phyloP scores from a whole-genome alignment of 768 basidiomycete species.

The Ramaria sp. region DNA sequence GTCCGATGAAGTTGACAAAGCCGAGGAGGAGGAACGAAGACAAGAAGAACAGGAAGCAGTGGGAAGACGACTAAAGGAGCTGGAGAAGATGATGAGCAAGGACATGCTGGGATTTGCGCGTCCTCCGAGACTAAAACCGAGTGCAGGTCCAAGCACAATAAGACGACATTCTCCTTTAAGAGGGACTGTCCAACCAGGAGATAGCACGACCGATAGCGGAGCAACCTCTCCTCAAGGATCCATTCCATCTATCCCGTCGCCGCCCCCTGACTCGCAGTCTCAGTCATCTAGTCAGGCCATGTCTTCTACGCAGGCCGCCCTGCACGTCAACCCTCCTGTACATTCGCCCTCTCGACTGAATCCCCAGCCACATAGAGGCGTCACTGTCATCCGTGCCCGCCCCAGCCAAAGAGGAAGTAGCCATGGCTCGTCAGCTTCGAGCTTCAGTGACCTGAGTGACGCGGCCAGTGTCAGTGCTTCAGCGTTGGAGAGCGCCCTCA shows the following conservation, averaged over 20 bases:
- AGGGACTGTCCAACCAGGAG: slow-evolving; percentile 26
- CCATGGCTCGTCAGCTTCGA: slow-evolving; percentile 64
- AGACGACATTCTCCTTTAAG: slow-evolving; percentile 1
- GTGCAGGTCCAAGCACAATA: not conserved
- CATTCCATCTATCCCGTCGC: slow-evolving; percentile 74
- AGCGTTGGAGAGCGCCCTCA: slow-evolving; percentile 67
- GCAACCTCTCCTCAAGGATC: slow-evolving; percentile 67
- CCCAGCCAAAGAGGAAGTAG: slow-evolving; percentile 49
- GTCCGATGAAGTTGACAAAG: slow-evolving; percentile 46
- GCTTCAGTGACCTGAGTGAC: slow-evolving; percentile 86
- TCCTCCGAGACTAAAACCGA: slow-evolving; percentile 16
- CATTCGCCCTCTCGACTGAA: slow-evolving; percentile 44
- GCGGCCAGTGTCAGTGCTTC: slow-evolving; percentile 64
- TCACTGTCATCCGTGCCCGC: slow-evolving; percentile 27
- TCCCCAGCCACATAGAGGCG: slow-evolving; percentile 35
- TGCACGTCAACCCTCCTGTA: slow-evolving; percentile 54
- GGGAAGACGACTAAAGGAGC: slow-evolving; percentile 54
- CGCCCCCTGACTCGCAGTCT: slow-evolving; percentile 44
- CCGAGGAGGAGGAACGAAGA: slow-evolving; percentile 59
- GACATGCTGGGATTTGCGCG: slow-evolving; percentile 55
- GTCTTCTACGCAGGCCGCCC: slow-evolving; percentile 37
- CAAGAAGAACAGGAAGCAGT: slow-evolving; percentile 60
- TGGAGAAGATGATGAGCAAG: slow-evolving; percentile 64
- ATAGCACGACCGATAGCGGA: slow-evolving; percentile 58
- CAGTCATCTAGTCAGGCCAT: slow-evolving; percentile 33